Evolutionary conservation across 2,329 filamentous ascomycete species (phyloP), one percentile per base, ranked within the genome.

Genomic region (Rutstroemia sydowiana): DNA sequence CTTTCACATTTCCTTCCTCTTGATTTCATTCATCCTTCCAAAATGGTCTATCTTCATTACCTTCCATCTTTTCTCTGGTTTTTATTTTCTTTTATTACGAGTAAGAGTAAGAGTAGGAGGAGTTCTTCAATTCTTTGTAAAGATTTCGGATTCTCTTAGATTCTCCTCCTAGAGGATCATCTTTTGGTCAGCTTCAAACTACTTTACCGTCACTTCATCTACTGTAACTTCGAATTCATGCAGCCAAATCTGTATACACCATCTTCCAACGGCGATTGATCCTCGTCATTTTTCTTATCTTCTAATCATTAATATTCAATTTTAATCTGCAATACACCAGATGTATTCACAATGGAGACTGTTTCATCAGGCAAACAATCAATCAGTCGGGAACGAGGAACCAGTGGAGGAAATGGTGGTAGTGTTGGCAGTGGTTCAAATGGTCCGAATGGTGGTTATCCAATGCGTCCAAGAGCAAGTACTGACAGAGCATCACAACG

Each of bases 261-360:
- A 26, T 51, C 23, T 51, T 36, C 36, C 11, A 28, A n/a, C 32
- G 7, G 11, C 20, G 39, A 42, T 26, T 26, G 20, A 42, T 42
- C 28, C 13, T 34, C 32, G 30, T 21, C 34, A 20, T 28, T 21
- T 45, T n/a, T 52, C 1, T 48, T 48, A 48, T 51, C 28, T 48
- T 39, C 53, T 13, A 23, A 8, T 39, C 42, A 51, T 51, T 30
- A 39, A 40, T 32, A 51, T 5, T 46, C 34, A 31, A 31, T 36
- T 46, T 14, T 44, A n/a, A 26, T 23, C 21, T 23, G 11, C 23
- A 36, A 26, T 53, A 52, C 47, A 20, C 40, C 48, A 45, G 39
- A 48, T 52, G 51, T 42, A 58, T 61, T 34, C 43, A 54, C 36
- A 20, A 65, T 64, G 63, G 63, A 62, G 32, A 43, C 51, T 34